Conservation (phyloP, 2,329 filamentous ascomycete species). For the Claviceps spartinae region DNA sequence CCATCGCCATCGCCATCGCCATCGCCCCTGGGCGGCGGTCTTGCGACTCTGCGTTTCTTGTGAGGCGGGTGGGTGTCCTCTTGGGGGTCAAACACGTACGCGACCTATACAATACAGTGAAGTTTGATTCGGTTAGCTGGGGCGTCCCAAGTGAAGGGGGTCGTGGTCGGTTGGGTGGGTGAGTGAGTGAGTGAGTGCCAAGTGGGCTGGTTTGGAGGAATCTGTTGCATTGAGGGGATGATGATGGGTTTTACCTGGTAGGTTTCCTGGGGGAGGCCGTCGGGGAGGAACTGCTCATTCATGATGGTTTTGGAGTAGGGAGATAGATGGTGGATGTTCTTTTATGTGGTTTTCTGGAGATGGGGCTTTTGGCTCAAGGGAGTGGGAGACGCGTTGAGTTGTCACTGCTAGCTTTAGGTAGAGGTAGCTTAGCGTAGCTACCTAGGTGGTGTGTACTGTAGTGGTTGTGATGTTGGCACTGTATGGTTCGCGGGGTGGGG, state of each 20-base stretch:
- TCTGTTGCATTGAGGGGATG: neutral
- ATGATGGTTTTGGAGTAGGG: conserved; percentile 7
- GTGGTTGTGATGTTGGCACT: neutral
- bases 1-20: neutral
- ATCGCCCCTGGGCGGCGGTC: conserved; percentile 16
- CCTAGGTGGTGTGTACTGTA: neutral
- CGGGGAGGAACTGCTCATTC: conserved; percentile 10
- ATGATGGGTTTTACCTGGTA: conserved; percentile 24
- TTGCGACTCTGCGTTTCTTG: conserved; percentile 44
- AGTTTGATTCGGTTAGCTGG: too few species aligned
- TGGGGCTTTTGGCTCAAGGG: too few species aligned
- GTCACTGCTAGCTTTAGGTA: neutral
- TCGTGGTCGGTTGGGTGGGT: neutral
- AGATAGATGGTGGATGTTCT: neutral
- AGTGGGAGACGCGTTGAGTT: conserved; percentile 1
- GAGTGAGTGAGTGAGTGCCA: neutral
- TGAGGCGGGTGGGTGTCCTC: conserved; percentile 28
- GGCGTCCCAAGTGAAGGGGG: neutral
- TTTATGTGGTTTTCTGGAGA: too few species aligned
- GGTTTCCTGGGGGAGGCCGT: conserved; percentile 26
- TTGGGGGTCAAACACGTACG: conserved; percentile 26
- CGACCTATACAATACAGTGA: conserved; percentile 2
- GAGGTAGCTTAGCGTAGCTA: too few species aligned
- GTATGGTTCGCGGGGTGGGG: neutral
- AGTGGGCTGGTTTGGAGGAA: neutral